Conservation (phyloP, 2,329 filamentous ascomycete species). For the Akanthomyces uredinophilus region DNA sequence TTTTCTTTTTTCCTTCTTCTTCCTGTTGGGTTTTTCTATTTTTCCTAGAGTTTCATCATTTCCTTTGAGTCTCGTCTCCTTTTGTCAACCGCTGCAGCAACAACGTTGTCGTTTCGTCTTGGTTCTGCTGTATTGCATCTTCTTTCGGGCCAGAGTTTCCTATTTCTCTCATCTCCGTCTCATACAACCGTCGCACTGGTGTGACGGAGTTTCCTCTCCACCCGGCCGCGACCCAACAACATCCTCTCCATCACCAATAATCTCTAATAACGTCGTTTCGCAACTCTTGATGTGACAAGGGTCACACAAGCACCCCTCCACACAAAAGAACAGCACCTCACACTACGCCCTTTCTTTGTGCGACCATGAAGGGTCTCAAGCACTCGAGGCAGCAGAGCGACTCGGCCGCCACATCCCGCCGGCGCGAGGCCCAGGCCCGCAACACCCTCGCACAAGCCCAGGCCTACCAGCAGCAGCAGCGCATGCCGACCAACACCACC, state of each 20-base stretch:
- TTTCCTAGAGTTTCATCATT: constrained; percentile 4
- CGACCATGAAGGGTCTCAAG: constrained; percentile 3
- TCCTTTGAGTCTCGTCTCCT: constrained; percentile 2
- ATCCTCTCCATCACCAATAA: background rate
- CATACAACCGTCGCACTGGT: background rate
- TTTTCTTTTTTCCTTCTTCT: background rate
- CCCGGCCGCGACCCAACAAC: background rate
- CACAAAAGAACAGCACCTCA: background rate
- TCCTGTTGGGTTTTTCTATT: background rate
- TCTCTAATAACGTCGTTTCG: constrained; percentile 1
- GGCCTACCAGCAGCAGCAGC: background rate
- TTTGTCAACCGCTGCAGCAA: background rate
- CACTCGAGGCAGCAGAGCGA: constrained; percentile 9
- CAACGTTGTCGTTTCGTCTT: background rate
- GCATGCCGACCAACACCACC: background rate
- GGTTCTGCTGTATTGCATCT: background rate
- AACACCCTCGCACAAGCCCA: constrained; percentile 8
- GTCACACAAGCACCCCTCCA: background rate
- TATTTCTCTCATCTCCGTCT: background rate
- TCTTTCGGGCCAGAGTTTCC: background rate
- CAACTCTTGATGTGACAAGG: constrained; percentile 7
- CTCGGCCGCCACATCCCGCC: background rate
- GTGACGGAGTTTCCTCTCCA: background rate
- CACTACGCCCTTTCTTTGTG: background rate
- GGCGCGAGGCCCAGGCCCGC: constrained; percentile 3